Conservation (phyloP, 148 eudicot species). For the Linanthus parryae region DNA sequence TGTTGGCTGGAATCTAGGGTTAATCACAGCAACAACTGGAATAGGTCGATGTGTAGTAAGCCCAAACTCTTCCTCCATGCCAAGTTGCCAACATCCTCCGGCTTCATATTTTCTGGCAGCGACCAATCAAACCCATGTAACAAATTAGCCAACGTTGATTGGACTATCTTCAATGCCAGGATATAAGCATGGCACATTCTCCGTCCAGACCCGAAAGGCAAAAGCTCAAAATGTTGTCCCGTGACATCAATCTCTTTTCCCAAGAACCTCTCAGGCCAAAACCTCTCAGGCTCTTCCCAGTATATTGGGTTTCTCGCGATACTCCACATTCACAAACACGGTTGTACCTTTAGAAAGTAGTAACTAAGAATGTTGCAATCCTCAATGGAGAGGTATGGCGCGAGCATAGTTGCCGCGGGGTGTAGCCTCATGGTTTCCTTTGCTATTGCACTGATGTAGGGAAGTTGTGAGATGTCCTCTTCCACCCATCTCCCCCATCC, state of each 20-base stretch:
- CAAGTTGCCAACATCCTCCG: neutral
- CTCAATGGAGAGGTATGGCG: neutral
- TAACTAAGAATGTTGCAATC: neutral
- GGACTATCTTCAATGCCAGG: neutral
- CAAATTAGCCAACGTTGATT: neutral
- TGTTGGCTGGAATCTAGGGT: neutral
- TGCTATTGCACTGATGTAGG: neutral
- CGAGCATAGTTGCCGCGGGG: too few relatives aligned
- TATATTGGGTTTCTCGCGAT: neutral
- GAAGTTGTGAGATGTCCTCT: neutral
- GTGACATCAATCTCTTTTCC: neutral
- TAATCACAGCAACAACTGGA: neutral
- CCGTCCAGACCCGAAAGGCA: neutral
- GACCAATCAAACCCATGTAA: neutral
- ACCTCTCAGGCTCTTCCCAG: neutral
- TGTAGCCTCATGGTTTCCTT: too few relatives aligned
- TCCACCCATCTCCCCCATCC: too few relatives aligned
- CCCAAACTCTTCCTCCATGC: too few relatives aligned
- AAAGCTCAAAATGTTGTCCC: neutral
- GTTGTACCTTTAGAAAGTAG: neutral
- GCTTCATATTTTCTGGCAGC: neutral
- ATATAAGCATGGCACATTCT: slow-evolving; percentile 1
- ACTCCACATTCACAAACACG: neutral
- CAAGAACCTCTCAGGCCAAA: neutral
- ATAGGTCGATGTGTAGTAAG: neutral